Evolutionary conservation across 306 rosid species (phyloP), one percentile per base, ranked within the genome.

Genomic region (Begonia masoniana): DNA sequence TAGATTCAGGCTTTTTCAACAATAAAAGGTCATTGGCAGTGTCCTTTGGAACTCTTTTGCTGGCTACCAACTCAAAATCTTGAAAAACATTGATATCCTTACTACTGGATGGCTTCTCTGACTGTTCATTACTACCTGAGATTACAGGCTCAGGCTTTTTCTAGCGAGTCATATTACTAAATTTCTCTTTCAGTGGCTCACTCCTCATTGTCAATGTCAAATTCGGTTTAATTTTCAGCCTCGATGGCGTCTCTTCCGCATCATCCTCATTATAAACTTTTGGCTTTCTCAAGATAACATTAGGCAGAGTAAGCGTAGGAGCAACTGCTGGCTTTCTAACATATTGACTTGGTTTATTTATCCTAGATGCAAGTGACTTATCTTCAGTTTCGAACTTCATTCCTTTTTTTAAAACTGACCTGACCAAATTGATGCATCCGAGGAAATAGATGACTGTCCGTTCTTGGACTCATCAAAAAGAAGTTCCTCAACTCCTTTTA

Each of bases 231-330:
- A 83, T 76, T 57, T 79, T 79, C 78, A 86, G 61, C 75, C 74
- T 72, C 0, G 88, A 76, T 0, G 70, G 58, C 39, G 53, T 56
- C 10, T 54, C 82, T 41, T 42, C 88, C 9, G 56, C 60, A 10
- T 67, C 79, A 47, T 75, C 87, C 54, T 76, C 84, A 10, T 74
- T 74, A 58, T 64, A 56, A 65, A 63, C 15, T 0, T 69, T 47
- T 1, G 95, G 95, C 68, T 92, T 92, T 69, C 99, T 79, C 72
- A 92, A 73, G 67, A 83, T 79, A 56, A 83, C 88, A 70, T 81
- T 76, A 54, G 93, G 96, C 64, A 77, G 83, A 68, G 75, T 71
- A 52, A 65, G 65, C 42, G 66, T 77, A 15, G 59, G 58, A 47
- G 62, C 56, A 73, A 56, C 74, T 59, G 57, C 66, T 5, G 62